Conservation (phyloP, 106 monocot species). For the Platanthera guangdongensis region DNA sequence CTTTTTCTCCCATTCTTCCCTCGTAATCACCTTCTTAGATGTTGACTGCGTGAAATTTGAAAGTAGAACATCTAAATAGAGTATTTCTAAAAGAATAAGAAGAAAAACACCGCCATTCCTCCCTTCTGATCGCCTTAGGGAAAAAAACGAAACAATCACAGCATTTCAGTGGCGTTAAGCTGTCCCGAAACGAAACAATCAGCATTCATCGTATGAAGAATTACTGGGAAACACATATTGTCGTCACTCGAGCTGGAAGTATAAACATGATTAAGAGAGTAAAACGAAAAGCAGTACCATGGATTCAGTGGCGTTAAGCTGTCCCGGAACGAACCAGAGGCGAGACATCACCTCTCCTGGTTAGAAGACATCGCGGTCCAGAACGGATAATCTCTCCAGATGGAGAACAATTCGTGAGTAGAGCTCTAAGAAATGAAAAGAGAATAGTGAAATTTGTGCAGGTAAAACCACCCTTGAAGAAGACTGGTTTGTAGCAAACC, state of each 20-base stretch:
- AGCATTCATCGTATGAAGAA: neutral
- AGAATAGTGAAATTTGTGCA: neutral
- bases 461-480: neutral
- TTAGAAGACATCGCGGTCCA: neutral
- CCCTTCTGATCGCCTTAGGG: conserved; percentile 10
- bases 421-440: neutral
- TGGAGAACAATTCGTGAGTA: neutral
- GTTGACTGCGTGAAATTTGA: conserved; percentile 8
- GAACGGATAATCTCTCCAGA: neutral
- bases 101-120: conserved; percentile 11
- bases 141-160: too few species aligned
- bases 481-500: neutral
- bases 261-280: neutral
- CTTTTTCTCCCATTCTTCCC: conserved; percentile 43
- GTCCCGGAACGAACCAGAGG: conserved; percentile 19
- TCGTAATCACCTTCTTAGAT: conserved; percentile 30
- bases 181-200: too few species aligned
- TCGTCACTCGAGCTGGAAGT: too few species aligned
- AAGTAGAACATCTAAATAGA: neutral
- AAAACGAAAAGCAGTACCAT: conserved; percentile 13
- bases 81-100: neutral
- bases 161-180: too few species aligned
- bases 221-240: neutral
- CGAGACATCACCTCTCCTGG: conserved; percentile 17
- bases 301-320: conserved; percentile 12